phyloP scores from a whole-genome alignment of 352 stramenopile genomes.

The Phytophthora sp. region DNA sequence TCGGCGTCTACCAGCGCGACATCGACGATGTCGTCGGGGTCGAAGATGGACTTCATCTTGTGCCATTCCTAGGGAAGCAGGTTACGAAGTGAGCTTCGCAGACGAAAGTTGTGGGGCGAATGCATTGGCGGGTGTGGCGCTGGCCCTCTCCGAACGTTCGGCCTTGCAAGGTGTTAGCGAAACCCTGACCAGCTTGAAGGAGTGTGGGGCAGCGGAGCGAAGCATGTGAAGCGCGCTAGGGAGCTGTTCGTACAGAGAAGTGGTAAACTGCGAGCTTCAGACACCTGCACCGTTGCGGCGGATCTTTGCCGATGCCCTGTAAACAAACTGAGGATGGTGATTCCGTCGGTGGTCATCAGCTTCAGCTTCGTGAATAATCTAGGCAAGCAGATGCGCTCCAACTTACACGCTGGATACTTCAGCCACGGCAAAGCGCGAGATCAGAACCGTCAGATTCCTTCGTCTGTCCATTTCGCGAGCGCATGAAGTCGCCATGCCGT shows the following conservation, averaged over 20 bases:
- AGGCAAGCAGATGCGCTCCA: background rate
- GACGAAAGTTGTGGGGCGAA: conserved; percentile 3
- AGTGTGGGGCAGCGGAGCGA: background rate
- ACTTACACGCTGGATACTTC: conserved; percentile 4
- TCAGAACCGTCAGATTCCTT: background rate
- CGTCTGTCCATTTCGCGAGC: conserved; percentile 19
- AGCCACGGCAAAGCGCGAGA: conserved; percentile 13
- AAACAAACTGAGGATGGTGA: conserved; percentile 1
- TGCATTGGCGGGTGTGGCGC: conserved; percentile 1
- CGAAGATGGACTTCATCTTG: conserved; percentile 22
- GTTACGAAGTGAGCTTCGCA: conserved; percentile 7
- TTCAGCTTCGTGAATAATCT: background rate
- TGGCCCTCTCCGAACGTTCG: conserved; percentile 23
- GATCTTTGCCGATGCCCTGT: too few relatives aligned
- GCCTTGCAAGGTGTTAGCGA: background rate
- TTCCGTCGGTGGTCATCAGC: background rate
- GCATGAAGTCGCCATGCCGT: conserved; percentile 27
- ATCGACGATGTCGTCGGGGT: conserved; percentile 3
- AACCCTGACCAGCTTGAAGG: background rate
- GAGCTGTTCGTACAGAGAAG: background rate
- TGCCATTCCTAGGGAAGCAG: conserved; percentile 6
- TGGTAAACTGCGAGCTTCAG: too few relatives aligned
- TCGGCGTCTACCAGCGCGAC: conserved; percentile 8
- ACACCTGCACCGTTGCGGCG: too few relatives aligned
- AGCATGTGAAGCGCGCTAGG: background rate